Percentiles rank a stretch among this genome's conserved stretches.
phyloP scores from a whole-genome alignment of 257 asterid species.

The Vinca minor region DNA sequence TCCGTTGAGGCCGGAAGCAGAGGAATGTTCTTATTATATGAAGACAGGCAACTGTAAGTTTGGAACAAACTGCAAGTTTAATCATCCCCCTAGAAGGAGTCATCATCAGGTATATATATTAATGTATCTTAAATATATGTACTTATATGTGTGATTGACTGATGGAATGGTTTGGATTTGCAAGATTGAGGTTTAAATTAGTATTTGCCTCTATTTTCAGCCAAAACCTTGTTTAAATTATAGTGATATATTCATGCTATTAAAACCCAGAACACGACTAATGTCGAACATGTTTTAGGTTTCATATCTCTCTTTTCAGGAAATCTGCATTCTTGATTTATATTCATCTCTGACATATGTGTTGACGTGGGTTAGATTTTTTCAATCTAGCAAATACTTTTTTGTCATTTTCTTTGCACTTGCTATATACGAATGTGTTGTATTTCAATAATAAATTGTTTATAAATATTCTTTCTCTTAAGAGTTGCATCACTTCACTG shows the following conservation, averaged over 20 bases:
- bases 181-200: neutral
- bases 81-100: constrained; percentile 67
- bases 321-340: too few species aligned
- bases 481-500: neutral
- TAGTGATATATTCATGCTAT: neutral
- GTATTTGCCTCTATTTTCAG: neutral
- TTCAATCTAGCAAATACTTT: neutral
- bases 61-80: constrained; percentile 79
- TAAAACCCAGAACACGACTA: too few species aligned
- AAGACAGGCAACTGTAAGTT: constrained; percentile 76
- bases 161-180: neutral
- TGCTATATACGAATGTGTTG: neutral
- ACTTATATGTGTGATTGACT: neutral
- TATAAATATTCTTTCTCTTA: neutral
- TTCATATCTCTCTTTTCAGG: too few species aligned
- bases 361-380: neutral
- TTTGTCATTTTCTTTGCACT: neutral
- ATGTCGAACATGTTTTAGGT: too few species aligned
- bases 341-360: neutral
- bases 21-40: constrained; percentile 72
- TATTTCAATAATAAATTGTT: neutral
- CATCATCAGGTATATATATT: constrained; percentile 48
- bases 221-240: neutral
- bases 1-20: constrained; percentile 82
- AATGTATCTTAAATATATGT: neutral